Evolutionary conservation across 2,329 filamentous ascomycete genomes (phyloP).

Genomic region (Penicillium crustosum): DNA sequence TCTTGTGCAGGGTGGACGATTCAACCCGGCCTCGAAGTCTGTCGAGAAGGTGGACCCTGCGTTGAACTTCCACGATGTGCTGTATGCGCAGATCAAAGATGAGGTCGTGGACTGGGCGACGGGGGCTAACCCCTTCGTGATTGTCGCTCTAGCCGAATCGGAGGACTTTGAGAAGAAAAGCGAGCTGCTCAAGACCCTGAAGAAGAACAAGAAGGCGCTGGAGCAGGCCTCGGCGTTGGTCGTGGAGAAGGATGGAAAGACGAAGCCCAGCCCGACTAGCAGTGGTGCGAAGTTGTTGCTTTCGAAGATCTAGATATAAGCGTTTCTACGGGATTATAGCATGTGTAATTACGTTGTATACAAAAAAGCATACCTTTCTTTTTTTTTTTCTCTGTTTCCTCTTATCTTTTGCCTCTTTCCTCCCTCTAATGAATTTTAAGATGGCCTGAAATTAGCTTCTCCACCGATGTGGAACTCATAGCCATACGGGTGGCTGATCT

Average conservation of each 20-base stretch:
- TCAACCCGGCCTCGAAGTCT: constrained; percentile 70
- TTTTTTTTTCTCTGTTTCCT: neutral
- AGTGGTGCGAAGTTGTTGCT: constrained; percentile 47
- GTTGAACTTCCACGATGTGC: constrained; percentile 73
- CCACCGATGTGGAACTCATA: constrained; percentile 14
- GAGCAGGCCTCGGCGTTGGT: constrained; percentile 60
- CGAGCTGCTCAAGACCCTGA: constrained; percentile 68
- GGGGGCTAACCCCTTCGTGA: constrained; percentile 79
- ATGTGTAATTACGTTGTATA: constrained; percentile 21
- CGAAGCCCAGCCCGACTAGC: constrained; percentile 43
- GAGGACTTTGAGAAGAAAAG: constrained; percentile 66
- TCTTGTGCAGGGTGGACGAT: constrained; percentile 84
- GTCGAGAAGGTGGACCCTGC: constrained; percentile 71
- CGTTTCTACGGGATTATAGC: constrained; percentile 8
- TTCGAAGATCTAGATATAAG: constrained; percentile 33
- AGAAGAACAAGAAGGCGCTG: constrained; percentile 70
- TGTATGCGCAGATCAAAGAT: constrained; percentile 79
- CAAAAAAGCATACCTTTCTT: constrained; percentile 11
- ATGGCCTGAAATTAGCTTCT: constrained; percentile 12
- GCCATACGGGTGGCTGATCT: constrained; percentile 12
- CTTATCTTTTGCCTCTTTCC: neutral
- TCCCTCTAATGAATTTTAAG: neutral
- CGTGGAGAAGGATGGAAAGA: constrained; percentile 39
- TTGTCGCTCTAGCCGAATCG: constrained; percentile 77
- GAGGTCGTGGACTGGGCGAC: constrained; percentile 80